Evolutionary conservation across 192 early-diverging fungal genomes (phyloP).

Genomic region (Paraglomus brasilianum): DNA sequence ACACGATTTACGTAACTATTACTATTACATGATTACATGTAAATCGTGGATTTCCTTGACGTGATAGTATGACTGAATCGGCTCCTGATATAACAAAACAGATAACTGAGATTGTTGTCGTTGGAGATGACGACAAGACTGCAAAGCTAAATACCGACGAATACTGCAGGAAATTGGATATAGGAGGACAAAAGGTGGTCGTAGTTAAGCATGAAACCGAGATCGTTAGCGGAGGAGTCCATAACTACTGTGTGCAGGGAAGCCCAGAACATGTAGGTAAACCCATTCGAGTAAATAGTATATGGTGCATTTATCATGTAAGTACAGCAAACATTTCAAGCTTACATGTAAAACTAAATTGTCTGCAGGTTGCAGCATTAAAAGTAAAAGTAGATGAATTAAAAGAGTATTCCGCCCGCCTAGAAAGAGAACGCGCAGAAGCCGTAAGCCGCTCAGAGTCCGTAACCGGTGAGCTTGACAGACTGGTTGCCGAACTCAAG

Average conservation of each 20-base stretch:
- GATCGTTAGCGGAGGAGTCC: constrained; percentile 8
- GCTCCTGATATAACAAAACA: too few relatives aligned
- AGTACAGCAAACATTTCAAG: neutral
- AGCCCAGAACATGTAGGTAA: constrained; percentile 29
- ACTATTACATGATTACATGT: too few relatives aligned
- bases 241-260: constrained; percentile 21
- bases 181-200: constrained; percentile 25
- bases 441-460: constrained; percentile 14
- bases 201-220: constrained; percentile 26
- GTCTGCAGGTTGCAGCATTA: constrained; percentile 25
- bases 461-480: constrained; percentile 27
- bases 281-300: neutral
- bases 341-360: neutral
- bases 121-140: neutral
- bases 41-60: too few relatives aligned
- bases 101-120: neutral
- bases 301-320: constrained; percentile 1
- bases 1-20: too few relatives aligned
- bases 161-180: constrained; percentile 21
- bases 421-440: constrained; percentile 17
- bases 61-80: too few relatives aligned
- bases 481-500: constrained; percentile 12
- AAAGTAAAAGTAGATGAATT: constrained; percentile 30
- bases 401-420: constrained; percentile 1
- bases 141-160: neutral